These are phyloP conservation scores for Sanghuangporus baumii DNA, from an alignment of 1,284 basidiomycete species.

Conservation along the genomic window DNA sequence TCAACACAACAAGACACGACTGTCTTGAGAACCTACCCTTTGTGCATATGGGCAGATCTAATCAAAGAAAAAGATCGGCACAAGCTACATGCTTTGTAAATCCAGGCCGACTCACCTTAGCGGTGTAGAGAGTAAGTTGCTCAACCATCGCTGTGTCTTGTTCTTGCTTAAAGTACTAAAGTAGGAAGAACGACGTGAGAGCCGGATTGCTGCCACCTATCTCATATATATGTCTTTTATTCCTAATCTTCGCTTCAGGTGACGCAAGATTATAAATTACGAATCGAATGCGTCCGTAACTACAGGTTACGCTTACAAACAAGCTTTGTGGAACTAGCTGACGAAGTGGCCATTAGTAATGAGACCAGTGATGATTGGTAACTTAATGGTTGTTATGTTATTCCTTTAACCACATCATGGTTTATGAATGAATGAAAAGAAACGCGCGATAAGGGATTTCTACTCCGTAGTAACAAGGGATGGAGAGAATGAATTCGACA, in stretches of 20 bases:
- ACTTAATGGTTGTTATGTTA: too few species aligned
- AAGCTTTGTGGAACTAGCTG: background rate
- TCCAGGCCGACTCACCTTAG: slow-evolving; percentile 31
- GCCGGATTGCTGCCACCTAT: background rate
- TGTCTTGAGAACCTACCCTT: slow-evolving; percentile 28
- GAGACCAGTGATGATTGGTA: too few species aligned
- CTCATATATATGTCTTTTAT: background rate
- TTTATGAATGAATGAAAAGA: too few species aligned
- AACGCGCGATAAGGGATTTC: too few species aligned
- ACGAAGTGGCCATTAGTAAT: too few species aligned
- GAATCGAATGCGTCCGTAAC: background rate
- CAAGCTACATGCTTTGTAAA: background rate
- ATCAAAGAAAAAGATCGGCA: background rate
- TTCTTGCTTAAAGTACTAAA: background rate
- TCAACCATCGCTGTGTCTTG: slow-evolving; percentile 15
- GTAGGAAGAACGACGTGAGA: background rate
- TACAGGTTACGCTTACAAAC: background rate
- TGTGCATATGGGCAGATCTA: slow-evolving; percentile 46
- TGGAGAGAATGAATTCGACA: too few species aligned
- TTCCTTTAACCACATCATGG: too few species aligned
- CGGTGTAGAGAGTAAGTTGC: slow-evolving; percentile 43
- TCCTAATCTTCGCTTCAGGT: background rate
- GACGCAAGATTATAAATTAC: background rate
- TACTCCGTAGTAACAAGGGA: too few species aligned
- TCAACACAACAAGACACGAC: slow-evolving; percentile 16